A percentile compares a stretch with the other conserved stretches of the same genome.
phyloP scores from a whole-genome alignment of 306 rosid species.

The Prunus mongolica region DNA sequence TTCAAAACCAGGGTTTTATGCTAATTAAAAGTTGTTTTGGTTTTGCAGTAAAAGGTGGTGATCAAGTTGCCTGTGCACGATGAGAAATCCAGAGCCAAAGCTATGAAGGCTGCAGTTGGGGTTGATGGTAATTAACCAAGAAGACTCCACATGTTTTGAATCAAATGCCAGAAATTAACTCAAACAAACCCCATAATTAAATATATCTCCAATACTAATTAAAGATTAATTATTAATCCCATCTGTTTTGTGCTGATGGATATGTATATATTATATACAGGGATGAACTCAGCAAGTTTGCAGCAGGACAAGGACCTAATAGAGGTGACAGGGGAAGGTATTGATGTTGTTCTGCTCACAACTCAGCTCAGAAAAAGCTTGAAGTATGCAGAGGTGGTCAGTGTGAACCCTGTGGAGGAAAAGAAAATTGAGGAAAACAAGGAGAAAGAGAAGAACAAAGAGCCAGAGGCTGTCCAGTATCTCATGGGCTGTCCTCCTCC shows the following conservation, averaged over 20 bases:
- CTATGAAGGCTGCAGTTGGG: conserved; percentile 36
- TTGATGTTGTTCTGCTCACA: conserved; percentile 40
- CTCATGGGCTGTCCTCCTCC: not conserved
- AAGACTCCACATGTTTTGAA: not conserved
- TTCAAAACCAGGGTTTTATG: not conserved
- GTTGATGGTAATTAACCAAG: conserved; percentile 24
- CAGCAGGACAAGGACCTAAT: conserved; percentile 22
- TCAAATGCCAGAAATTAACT: not conserved
- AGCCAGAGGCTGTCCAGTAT: not conserved
- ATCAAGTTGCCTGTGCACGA: conserved; percentile 32
- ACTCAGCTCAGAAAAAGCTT: conserved; percentile 35
- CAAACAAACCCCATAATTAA: not conserved
- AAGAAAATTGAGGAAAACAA: conserved; percentile 7
- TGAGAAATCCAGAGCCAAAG: conserved; percentile 34
- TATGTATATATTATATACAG: conserved; percentile 3
- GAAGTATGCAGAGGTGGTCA: conserved; percentile 32
- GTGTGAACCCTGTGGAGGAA: conserved; percentile 24
- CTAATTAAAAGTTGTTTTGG: not conserved
- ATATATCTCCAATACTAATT: not conserved
- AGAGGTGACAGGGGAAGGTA: conserved; percentile 35
- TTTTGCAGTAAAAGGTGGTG: conserved; percentile 46
- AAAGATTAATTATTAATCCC: not conserved
- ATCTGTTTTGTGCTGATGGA: no score
- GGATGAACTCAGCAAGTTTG: conserved; percentile 32
- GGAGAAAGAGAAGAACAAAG: not conserved